Conservation (phyloP, 768 basidiomycete species). For the Hirschioporus abietinus region DNA sequence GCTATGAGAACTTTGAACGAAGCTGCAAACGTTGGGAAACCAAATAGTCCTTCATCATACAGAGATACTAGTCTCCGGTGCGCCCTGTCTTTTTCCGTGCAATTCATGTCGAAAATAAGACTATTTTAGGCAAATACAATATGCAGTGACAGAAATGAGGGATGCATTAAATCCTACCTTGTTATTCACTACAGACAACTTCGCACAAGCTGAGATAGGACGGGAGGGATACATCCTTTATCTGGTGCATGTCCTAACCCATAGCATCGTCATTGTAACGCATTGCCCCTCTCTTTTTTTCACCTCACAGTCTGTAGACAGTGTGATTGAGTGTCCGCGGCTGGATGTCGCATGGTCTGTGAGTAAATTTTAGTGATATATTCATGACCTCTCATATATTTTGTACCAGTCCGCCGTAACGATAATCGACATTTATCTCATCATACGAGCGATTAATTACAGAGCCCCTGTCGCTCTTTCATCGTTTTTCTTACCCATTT, state of each 20-base stretch:
- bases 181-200: conserved; percentile 5
- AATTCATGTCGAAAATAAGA: conserved; percentile 2
- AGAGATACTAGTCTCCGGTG: conserved; percentile 2
- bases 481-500: conserved; percentile 8
- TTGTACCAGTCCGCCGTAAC: not conserved
- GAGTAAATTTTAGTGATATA: not conserved
- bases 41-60: conserved; percentile 5
- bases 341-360: conserved; percentile 5
- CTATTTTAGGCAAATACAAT: not conserved
- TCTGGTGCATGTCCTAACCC: conserved; percentile 10
- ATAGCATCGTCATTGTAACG: conserved; percentile 5
- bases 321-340: conserved; percentile 1
- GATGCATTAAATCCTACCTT: not conserved
- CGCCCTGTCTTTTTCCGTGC: conserved; percentile 4
- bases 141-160: not conserved
- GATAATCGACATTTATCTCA: conserved; percentile 3
- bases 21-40: conserved; percentile 6
- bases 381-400: not conserved
- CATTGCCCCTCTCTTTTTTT: conserved; percentile 9
- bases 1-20: conserved; percentile 8
- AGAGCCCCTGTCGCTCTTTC: conserved; percentile 7
- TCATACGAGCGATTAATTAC: conserved; percentile 5
- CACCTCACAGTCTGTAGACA: not conserved
- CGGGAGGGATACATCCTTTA: conserved; percentile 4
- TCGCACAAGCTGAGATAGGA: not conserved